A percentile compares a stretch with the other conserved stretches of the same genome.
These are phyloP conservation scores for Metschnikowia orientalis DNA, from an alignment of 805 yeast species.

Conservation along the genomic window DNA sequence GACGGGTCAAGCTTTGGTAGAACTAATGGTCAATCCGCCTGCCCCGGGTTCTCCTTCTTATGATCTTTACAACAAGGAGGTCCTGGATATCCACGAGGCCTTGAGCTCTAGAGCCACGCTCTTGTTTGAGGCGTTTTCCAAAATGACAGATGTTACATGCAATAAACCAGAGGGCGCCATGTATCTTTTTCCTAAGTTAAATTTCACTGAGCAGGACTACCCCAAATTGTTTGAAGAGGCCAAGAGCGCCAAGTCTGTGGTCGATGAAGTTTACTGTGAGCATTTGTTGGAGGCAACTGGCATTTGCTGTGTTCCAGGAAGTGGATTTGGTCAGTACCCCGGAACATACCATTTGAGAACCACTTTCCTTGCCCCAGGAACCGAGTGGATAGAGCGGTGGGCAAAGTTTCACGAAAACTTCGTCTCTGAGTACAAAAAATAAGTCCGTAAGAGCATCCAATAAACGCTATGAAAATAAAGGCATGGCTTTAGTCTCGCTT, in stretches of 20 bases:
- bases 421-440: slow-evolving; percentile 46
- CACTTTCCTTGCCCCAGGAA: slow-evolving; percentile 93
- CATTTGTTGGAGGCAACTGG: slow-evolving; percentile 84
- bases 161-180: slow-evolving; percentile 95
- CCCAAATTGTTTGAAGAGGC: slow-evolving; percentile 63
- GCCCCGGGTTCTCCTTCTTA: slow-evolving; percentile 69
- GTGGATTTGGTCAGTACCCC: slow-evolving; percentile 90
- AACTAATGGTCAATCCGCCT: slow-evolving; percentile 93
- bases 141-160: slow-evolving; percentile 79
- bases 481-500: slow-evolving; percentile 1
- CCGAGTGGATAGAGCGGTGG: slow-evolving; percentile 82
- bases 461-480: too few species aligned
- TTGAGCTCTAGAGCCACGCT: slow-evolving; percentile 59
- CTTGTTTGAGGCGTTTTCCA: slow-evolving; percentile 65
- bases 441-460: too few species aligned
- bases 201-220: slow-evolving; percentile 44
- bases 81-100: slow-evolving; percentile 54
- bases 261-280: slow-evolving; percentile 88
- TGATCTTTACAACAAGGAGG: slow-evolving; percentile 61
- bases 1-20: slow-evolving; percentile 89
- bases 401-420: slow-evolving; percentile 72
- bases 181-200: slow-evolving; percentile 86
- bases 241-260: slow-evolving; percentile 46
- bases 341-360: slow-evolving; percentile 94
- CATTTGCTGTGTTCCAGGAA: slow-evolving; percentile 95